Evolutionary conservation across 2,329 filamentous ascomycete species (phyloP).

Genomic region (Hirsutella rhossiliensis): DNA sequence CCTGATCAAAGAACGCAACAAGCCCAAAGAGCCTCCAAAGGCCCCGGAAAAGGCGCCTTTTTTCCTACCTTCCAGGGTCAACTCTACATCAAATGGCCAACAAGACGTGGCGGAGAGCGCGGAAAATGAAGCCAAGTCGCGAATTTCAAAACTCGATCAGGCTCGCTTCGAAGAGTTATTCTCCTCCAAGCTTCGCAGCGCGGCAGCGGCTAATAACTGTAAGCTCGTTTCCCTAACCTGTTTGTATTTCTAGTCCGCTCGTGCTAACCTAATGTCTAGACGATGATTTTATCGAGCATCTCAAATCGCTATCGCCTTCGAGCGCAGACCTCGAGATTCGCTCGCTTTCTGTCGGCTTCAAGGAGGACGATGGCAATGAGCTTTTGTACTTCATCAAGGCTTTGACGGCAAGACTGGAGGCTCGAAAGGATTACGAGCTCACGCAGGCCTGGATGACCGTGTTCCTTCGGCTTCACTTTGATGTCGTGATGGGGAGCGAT

Average conservation of each 20-base stretch:
- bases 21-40: conserved; percentile 84
- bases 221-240: conserved; percentile 19
- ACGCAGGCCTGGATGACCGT: conserved; percentile 97
- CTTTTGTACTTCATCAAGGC: conserved; percentile 70
- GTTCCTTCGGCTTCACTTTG: conserved; percentile 69
- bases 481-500: conserved; percentile 37
- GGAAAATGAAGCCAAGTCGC: conserved; percentile 40
- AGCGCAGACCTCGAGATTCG: conserved; percentile 86
- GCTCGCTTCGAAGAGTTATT: conserved; percentile 45
- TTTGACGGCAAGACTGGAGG: conserved; percentile 55
- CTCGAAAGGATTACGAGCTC: conserved; percentile 78
- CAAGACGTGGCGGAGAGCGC: conserved; percentile 18
- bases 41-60: conserved; percentile 90
- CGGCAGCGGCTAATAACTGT: conserved; percentile 48
- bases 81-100: conserved; percentile 25
- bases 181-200: conserved; percentile 41
- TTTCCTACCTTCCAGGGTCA: conserved; percentile 65
- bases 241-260: background rate
- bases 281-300: conserved; percentile 58
- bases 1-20: conserved; percentile 85
- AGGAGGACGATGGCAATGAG: conserved; percentile 50
- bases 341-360: conserved; percentile 45
- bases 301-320: conserved; percentile 72
- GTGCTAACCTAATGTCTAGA: conserved; percentile 28
- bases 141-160: conserved; percentile 57